Evolutionary conservation across 768 basidiomycete genomes (phyloP).

Genomic region (Collybia mongolica): DNA sequence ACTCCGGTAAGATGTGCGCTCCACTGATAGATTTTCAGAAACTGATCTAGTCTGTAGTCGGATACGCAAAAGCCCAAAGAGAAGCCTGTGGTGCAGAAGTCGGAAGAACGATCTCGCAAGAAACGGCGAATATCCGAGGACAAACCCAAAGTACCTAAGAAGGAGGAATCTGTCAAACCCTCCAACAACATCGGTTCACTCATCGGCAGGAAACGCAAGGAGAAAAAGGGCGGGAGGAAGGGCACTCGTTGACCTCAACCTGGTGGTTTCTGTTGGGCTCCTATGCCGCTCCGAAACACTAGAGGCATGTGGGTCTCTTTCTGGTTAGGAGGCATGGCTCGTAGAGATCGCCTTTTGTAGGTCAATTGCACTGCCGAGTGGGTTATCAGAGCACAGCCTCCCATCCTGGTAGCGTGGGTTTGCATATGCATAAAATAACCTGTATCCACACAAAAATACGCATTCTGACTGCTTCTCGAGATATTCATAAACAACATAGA

Average conservation of each 20-base stretch:
- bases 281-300: too few species aligned
- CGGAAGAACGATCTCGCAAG: slow-evolving; percentile 37
- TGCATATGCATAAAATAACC: too few species aligned
- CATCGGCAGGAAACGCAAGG: slow-evolving; percentile 81
- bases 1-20: slow-evolving; percentile 17
- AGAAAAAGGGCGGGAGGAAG: slow-evolving; percentile 38
- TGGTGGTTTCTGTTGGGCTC: too few species aligned
- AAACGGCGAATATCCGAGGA: slow-evolving; percentile 33
- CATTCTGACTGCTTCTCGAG: too few species aligned
- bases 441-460: too few species aligned
- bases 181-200: slow-evolving; percentile 59
- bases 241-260: not conserved
- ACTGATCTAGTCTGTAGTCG: slow-evolving; percentile 5
- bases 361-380: too few species aligned
- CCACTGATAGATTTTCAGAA: not conserved
- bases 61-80: slow-evolving; percentile 11
- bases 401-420: too few species aligned
- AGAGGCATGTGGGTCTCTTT: too few species aligned
- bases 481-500: not conserved
- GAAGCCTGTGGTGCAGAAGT: slow-evolving; percentile 10
- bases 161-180: slow-evolving; percentile 20
- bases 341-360: too few species aligned
- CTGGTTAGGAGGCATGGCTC: too few species aligned
- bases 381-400: too few species aligned
- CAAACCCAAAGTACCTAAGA: slow-evolving; percentile 7